Base-by-base conservation (phyloP, 768 basidiomycete genomes). In the Brasilioporus rufonigricans region DNA sequence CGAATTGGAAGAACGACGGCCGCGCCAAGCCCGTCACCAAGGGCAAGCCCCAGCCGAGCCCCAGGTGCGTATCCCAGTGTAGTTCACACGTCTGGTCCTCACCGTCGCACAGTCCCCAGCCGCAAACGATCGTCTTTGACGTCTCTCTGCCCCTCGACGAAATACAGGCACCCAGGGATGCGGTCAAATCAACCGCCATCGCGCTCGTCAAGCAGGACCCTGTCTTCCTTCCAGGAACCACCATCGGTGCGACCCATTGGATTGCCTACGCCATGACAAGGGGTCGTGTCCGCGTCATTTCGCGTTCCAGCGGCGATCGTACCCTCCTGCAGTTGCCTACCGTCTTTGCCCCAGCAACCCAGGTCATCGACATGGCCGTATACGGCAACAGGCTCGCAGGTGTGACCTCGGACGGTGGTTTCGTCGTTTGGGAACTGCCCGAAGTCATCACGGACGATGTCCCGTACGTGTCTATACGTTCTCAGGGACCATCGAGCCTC, bases 241-340 rank as follows among this genome's bases (percentile, higher is more conserved):
- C 91, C 31, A 93, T 93, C 51, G 91, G 91, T 11, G 91, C 91
- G 14, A 92, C 91, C 5, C 88, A 91, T 65, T 93, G 91, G 89
- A 91, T 93, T 55, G 91, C 91, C 16, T 93, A 93, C 64, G 91
- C 91, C 24, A 93, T 93, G 91, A 92, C 88, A 5, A 84, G 87
- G 74, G 89, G 87, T 83, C 90, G 91, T 56, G 87, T 93, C 48
- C 87, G 91, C 41, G 87, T 93, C 48, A 93, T 93, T 56, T 93
- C 91, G 21, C 82, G 91, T 49, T 89, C 90, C 23, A 92, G 90
- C 60, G 91, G 91, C 35, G 90, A 92, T 69, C 85, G 91, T 49
- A 92, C 91, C 8, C 74, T 93, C 2, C 79, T 93, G n/a, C 88
- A 91, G 64, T 76, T 93, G 43, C 86, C 83, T 16, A 67, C 71